Evolutionary conservation across 192 early-diverging fungal genomes (phyloP), one percentile per base, ranked within the genome.

Genomic region (Kickxella alabastrina): DNA sequence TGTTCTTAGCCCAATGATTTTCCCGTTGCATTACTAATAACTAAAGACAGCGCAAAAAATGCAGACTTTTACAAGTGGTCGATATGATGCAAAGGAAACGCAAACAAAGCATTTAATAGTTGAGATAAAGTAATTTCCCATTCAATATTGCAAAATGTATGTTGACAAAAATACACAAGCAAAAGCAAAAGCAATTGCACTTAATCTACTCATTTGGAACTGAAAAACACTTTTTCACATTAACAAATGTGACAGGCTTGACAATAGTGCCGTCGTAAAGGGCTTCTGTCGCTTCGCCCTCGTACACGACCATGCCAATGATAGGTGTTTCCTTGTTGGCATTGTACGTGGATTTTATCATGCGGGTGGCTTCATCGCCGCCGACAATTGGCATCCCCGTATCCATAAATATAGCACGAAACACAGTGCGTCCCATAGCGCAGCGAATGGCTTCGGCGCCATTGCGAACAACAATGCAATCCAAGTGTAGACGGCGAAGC

Each of bases 321-420:
- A 97, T 87, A 6, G 92, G 90, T 1, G 92, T 95, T 5, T 72
- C 54, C 24, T 80, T 80, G 76, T 97, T 97, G 22, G 87, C 78
- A 60, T 92, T 93, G 39, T 83, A 87, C 1, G 90, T 92, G 9
- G 89, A 87, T 75, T 94, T 94, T 48, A 97, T 92, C 92, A 97
- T 95, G 24, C 91, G 83, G 0, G 92, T 82, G 2, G 92, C 93
- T 25, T 83, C 84, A 42, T 94, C 90, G 26, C 92, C 94, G 65
- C 91, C 90, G 49, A 97, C 92, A 29, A 93, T 88, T n/a, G 92
- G 92, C 88, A 95, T 93, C 9, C 86, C 80, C 13, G 89, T 85
- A 50, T 92, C 90, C 89, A 94, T 91, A 54, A 97, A 95, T 43
- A 97, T 93, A 26, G 92, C 76, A 53, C 95, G 92, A 74, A 91